These are phyloP conservation scores for Coniella vitis DNA, from an alignment of 2,329 filamentous ascomycete genomes.

Conservation along the genomic window DNA sequence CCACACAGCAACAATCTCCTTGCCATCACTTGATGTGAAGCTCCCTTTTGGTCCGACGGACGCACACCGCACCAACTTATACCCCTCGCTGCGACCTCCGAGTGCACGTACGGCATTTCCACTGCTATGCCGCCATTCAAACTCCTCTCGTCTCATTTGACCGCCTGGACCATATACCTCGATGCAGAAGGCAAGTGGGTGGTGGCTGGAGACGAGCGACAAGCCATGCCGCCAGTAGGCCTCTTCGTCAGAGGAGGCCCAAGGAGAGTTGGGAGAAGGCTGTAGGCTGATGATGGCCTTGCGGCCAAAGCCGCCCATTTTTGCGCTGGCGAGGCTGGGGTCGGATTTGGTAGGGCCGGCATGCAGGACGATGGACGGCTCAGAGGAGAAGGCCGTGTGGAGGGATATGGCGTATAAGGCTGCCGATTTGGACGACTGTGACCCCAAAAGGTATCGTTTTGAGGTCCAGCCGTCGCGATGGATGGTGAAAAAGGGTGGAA, in stretches of 20 bases:
- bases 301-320: constrained; percentile 13
- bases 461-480: constrained; percentile 19
- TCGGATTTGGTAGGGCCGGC: constrained; percentile 22
- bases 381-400: constrained; percentile 21
- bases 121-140: constrained; percentile 35
- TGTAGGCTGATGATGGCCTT: constrained; percentile 18
- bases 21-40: constrained; percentile 26
- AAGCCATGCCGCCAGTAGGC: too few species aligned
- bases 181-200: constrained; percentile 23
- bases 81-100: constrained; percentile 25
- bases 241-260: background rate
- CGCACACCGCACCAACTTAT: constrained; percentile 34
- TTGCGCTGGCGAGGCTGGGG: constrained; percentile 24
- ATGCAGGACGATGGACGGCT: constrained; percentile 28
- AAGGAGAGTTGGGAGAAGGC: background rate
- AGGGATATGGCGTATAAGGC: constrained; percentile 26
- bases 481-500: constrained; percentile 26
- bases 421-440: constrained; percentile 21
- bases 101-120: constrained; percentile 29
- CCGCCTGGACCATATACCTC: constrained; percentile 23
- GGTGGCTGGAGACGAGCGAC: background rate
- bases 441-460: constrained; percentile 20
- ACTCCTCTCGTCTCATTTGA: constrained; percentile 23
- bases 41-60: constrained; percentile 14
- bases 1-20: constrained; percentile 36